A percentile compares a stretch with the other conserved stretches of the same genome.
Conservation (phyloP, 768 basidiomycete species). For the Lanmaoa pseudosensibilis region DNA sequence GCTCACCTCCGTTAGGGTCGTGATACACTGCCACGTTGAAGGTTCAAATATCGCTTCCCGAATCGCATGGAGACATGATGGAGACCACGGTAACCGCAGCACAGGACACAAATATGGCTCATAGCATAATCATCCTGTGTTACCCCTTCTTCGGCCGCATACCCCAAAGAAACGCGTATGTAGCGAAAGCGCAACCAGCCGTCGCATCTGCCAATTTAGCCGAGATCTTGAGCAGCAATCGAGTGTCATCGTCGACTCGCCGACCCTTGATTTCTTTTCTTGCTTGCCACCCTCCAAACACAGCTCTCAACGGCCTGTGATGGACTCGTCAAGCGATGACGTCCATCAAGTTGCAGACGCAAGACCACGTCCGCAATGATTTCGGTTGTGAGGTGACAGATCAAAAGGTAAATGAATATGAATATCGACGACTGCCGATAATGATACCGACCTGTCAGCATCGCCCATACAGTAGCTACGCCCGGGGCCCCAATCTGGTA, state of each 20-base stretch:
- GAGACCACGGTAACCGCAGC: not conserved
- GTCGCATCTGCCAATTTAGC: too few species aligned
- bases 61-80: not conserved
- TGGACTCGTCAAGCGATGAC: too few species aligned
- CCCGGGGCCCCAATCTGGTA: not conserved
- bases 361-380: not conserved
- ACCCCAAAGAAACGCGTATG: not conserved
- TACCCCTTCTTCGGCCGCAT: not conserved
- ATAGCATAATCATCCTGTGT: not conserved
- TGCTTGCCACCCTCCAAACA: too few species aligned
- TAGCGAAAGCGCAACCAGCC: not conserved
- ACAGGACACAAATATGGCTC: not conserved
- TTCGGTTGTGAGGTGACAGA: slow-evolving; percentile 1
- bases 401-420: not conserved
- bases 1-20: not conserved
- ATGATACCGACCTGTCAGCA: not conserved
- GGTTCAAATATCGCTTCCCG: not conserved
- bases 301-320: too few species aligned
- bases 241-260: too few species aligned
- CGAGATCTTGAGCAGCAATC: too few species aligned
- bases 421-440: not conserved
- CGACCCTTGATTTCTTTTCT: too few species aligned
- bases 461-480: not conserved
- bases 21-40: not conserved
- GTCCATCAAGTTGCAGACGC: too few species aligned